Evolutionary conservation across 2,329 filamentous ascomycete species (phyloP), one percentile per base, ranked within the genome.

Genomic region (Elsinoe necatrix): DNA sequence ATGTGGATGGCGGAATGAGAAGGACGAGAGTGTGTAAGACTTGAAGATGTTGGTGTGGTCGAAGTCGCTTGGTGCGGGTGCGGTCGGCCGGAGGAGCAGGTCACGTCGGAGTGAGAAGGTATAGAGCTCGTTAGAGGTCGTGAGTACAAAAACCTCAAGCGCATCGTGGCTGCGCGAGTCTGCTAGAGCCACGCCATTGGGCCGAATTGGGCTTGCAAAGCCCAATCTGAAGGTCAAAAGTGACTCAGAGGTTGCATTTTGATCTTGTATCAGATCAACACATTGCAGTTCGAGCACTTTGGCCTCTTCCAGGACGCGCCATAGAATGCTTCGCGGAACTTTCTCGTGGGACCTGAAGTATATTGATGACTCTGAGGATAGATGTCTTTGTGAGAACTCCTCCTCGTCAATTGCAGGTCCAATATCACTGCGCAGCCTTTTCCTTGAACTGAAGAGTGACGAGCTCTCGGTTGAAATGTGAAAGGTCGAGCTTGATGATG

Each of bases 261-360:
- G 61, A 78, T 81, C 73, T 80, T 90, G 68, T 20, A 83, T 86
- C 62, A 96, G 74, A 71, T 98, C 93, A 59, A 88, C 83, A 39
- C 83, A 84, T 67, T 89, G 86, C 52, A 98, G 78, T 72, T 93
- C 92, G 63, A 98, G 77, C 60, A 89, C 77, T 63, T 81, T 87
- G 66, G 84, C 83, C 65, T 89, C 83, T 66, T 95, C 86, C 59
- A 96, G 74, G 37, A 97, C 80, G 63, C 92, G 83, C 93, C 93
- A 98, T 48, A 95, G 79, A 68, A 97, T 95, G 71, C 83, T 89
- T 67, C 87, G 84, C 37, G 93, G 93, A 61, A 86, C 84, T 61
- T 80, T 77, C 66, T 86, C 82, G 69, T 86, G 81, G 69, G 81
- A 81, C 56, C 93, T 84, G 71, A 95, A 90, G 74, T 89, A 95